Percentiles rank a stretch among this genome's conserved stretches.
Evolutionary conservation across 768 basidiomycete genomes (phyloP).

Genomic region (Auricularia auricula-judae): DNA sequence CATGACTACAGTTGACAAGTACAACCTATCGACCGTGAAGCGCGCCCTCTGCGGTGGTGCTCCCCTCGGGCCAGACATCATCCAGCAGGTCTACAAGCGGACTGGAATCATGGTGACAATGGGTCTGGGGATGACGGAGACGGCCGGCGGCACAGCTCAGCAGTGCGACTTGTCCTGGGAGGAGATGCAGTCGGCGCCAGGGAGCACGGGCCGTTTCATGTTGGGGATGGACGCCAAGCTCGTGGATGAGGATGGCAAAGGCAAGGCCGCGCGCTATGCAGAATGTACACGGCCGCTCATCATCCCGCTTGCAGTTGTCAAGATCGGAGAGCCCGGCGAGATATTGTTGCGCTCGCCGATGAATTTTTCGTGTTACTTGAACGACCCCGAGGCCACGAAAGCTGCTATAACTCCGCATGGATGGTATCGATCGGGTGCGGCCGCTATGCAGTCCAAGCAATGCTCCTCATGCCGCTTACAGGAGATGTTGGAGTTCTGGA

Average conservation of each 20-base stretch:
- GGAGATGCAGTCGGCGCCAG: conserved; percentile 10
- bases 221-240: conserved; percentile 2
- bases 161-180: conserved; percentile 9
- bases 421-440: neutral
- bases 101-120: conserved; percentile 14
- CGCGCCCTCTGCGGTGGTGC: conserved; percentile 68
- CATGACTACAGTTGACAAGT: conserved; percentile 34
- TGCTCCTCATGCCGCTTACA: neutral
- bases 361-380: conserved; percentile 14
- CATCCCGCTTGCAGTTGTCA: neutral
- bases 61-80: conserved; percentile 58
- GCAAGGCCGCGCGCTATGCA: neutral
- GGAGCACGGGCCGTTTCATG: conserved; percentile 4
- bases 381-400: conserved; percentile 12
- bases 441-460: neutral
- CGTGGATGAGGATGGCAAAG: neutral
- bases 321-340: neutral
- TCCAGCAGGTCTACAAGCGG: conserved; percentile 32
- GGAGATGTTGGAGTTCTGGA: neutral
- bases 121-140: conserved; percentile 7
- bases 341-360: conserved; percentile 1
- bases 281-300: neutral
- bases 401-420: conserved; percentile 8
- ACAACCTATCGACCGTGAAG: conserved; percentile 51
- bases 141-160: neutral